A percentile compares a stretch with the other conserved stretches of the same genome.
Conservation (phyloP, 805 yeast species). For the Candida morakotiae region DNA sequence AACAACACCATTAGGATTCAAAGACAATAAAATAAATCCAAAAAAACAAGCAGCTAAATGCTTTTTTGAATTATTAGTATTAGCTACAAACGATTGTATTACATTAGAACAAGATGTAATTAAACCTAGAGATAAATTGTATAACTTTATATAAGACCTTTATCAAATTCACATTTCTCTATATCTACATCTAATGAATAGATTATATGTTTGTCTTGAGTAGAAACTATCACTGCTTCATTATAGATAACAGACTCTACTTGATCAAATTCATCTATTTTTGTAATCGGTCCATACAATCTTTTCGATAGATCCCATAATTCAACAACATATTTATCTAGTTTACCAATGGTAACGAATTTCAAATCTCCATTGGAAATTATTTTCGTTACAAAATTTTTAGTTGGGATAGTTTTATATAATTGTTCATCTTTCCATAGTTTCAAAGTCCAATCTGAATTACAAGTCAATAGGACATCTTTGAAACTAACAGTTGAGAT, state of each 20-base stretch:
- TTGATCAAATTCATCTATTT: conserved; percentile 10
- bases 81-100: conserved; percentile 75
- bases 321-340: conserved; percentile 15
- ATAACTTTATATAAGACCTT: conserved; percentile 10
- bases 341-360: conserved; percentile 22
- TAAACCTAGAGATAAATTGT: conserved; percentile 38
- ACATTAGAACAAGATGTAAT: conserved; percentile 56
- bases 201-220: background rate
- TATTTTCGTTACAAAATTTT: conserved; percentile 15
- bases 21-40: conserved; percentile 10
- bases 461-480: conserved; percentile 14
- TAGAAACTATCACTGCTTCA: conserved; percentile 1
- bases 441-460: conserved; percentile 21
- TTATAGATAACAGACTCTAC: background rate
- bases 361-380: conserved; percentile 15
- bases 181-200: background rate
- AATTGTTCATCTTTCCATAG: conserved; percentile 17
- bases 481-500: background rate
- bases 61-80: conserved; percentile 77
- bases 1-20: conserved; percentile 8
- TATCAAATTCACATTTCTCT: conserved; percentile 1
- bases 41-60: conserved; percentile 60
- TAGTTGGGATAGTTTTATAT: conserved; percentile 17
- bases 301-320: conserved; percentile 26
- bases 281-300: conserved; percentile 15